phyloP scores from a whole-genome alignment of 2,329 filamentous ascomycete genomes.

The Macrophomina tecta region DNA sequence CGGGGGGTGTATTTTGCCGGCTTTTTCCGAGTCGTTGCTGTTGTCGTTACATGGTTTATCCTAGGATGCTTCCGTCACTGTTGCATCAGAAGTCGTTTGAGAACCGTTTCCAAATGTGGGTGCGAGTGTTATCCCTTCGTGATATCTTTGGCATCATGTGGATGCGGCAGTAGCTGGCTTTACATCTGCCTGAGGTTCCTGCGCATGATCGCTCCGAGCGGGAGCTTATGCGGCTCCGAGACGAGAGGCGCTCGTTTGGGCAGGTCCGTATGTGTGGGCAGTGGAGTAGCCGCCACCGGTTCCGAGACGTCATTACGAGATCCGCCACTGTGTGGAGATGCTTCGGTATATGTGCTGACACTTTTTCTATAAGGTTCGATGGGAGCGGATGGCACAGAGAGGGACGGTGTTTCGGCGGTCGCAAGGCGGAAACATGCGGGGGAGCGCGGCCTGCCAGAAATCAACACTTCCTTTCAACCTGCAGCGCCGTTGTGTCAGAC shows the following conservation, averaged over 20 bases:
- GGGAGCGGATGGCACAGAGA: neutral
- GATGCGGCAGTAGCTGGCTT: neutral
- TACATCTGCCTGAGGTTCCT: neutral
- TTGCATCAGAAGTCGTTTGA: conserved; percentile 20
- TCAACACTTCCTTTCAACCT: neutral
- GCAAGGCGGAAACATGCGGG: neutral
- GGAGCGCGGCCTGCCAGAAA: neutral
- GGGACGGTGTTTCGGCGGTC: neutral
- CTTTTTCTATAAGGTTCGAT: neutral
- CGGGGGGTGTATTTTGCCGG: neutral
- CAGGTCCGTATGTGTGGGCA: neutral
- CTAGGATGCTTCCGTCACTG: neutral
- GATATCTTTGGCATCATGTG: too few species aligned
- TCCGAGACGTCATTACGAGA: neutral
- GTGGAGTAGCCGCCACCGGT: neutral
- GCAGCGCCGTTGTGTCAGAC: neutral
- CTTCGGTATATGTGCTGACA: neutral
- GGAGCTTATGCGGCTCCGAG: neutral
- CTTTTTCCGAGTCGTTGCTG: neutral
- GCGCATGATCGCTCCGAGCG: neutral
- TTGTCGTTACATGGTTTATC: conserved; percentile 2
- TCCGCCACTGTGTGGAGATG: too few species aligned
- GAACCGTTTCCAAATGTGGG: neutral
- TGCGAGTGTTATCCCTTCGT: too few species aligned
- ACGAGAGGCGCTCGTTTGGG: conserved; percentile 6